Percentiles rank a stretch among this genome's conserved stretches.
These are phyloP conservation scores for Fusarium abutilonis DNA, from an alignment of 2,329 filamentous ascomycete species.

Conservation along the genomic window DNA sequence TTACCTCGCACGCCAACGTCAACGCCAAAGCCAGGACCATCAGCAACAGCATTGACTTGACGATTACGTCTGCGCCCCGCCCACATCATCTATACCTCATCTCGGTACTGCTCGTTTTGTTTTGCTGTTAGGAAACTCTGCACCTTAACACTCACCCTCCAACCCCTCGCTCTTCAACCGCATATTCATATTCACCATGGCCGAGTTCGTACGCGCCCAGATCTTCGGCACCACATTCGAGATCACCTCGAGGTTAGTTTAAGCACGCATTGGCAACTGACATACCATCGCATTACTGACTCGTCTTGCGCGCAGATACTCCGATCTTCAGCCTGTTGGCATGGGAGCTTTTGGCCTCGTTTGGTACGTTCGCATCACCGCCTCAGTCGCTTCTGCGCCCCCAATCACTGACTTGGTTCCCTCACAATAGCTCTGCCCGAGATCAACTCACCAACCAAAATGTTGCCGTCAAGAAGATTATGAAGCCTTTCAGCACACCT, in stretches of 20 bases:
- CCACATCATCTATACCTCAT: constrained; percentile 24
- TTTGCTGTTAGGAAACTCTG: constrained; percentile 19
- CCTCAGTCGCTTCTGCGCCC: constrained; percentile 1
- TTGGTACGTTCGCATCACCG: constrained; percentile 70
- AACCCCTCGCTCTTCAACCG: constrained; percentile 20
- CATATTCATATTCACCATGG: constrained; percentile 71
- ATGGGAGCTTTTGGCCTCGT: constrained; percentile 99
- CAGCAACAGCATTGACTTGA: constrained; percentile 10
- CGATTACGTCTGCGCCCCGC: constrained; percentile 35
- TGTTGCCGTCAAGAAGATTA: constrained; percentile 99
- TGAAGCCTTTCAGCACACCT: constrained; percentile 99
- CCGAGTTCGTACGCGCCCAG: constrained; percentile 98
- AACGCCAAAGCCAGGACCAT: constrained; percentile 1
- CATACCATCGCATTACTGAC: constrained; percentile 24
- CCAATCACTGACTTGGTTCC: constrained; percentile 12
- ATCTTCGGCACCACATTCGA: constrained; percentile 99
- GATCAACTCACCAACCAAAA: constrained; percentile 97
- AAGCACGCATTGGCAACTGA: neutral
- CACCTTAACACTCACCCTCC: constrained; percentile 15
- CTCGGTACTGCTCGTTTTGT: constrained; percentile 23
- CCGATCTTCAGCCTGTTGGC: constrained; percentile 96
- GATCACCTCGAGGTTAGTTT: constrained; percentile 90
- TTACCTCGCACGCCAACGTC: constrained; percentile 28
- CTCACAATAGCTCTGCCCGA: constrained; percentile 79
- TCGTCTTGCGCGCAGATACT: constrained; percentile 72